Conservation (phyloP, 768 basidiomycete species). For the Mycena chlorophos region DNA sequence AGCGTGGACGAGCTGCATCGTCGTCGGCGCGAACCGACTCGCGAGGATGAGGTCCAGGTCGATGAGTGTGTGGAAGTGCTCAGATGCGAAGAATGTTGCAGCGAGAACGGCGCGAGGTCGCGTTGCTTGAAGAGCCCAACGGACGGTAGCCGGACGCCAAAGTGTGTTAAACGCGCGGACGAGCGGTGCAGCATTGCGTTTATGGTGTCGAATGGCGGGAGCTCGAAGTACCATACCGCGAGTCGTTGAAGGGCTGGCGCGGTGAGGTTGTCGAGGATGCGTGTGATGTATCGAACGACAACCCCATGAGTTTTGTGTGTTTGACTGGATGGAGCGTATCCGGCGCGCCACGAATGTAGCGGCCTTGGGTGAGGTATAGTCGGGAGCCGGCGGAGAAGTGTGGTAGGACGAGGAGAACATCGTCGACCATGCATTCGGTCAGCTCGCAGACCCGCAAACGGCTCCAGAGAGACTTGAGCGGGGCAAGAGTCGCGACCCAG, state of each 20-base stretch:
- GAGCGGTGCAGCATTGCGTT: background rate
- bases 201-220: background rate
- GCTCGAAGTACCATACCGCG: background rate
- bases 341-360: too few relatives aligned
- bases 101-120: background rate
- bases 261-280: background rate
- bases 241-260: background rate
- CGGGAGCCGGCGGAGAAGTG: background rate
- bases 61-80: background rate
- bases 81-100: background rate
- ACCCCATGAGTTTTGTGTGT: too few relatives aligned
- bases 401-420: background rate
- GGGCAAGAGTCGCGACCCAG: background rate
- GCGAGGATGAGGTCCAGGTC: background rate
- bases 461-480: background rate
- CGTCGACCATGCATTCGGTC: background rate
- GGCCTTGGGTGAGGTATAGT: background rate
- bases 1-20: background rate
- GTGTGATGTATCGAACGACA: too few relatives aligned
- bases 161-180: background rate
- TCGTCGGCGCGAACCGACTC: too few relatives aligned
- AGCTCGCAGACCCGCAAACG: background rate
- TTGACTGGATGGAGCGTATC: too few relatives aligned
- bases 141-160: background rate
- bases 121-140: background rate